A percentile compares a stretch with the other conserved stretches of the same genome.
Evolutionary conservation across 768 basidiomycete species (phyloP).

Genomic region (Pulveroboletus frians): DNA sequence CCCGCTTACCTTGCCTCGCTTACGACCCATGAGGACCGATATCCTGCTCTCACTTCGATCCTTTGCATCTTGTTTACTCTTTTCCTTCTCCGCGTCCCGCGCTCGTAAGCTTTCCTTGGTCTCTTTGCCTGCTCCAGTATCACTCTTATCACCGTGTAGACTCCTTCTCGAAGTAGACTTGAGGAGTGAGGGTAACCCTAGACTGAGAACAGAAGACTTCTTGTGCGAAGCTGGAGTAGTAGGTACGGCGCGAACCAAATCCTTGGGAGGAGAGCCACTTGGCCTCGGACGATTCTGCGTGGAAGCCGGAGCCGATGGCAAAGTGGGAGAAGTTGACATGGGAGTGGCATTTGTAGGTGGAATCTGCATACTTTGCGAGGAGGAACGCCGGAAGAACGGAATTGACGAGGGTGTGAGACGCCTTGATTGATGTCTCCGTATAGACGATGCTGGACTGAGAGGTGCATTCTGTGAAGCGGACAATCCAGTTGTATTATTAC

Average conservation of each 20-base stretch:
- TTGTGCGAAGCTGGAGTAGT: slow-evolving; percentile 61
- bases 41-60: slow-evolving; percentile 88
- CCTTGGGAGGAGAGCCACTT: slow-evolving; percentile 49
- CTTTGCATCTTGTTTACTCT: slow-evolving; percentile 70
- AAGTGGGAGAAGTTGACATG: slow-evolving; percentile 46
- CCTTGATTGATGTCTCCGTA: slow-evolving; percentile 61
- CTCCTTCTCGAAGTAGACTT: slow-evolving; percentile 84
- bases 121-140: slow-evolving; percentile 38
- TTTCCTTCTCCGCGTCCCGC: slow-evolving; percentile 43
- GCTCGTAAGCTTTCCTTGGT: slow-evolving; percentile 49
- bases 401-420: slow-evolving; percentile 90
- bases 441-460: slow-evolving; percentile 67
- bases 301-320: slow-evolving; percentile 42
- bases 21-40: slow-evolving; percentile 81
- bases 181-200: slow-evolving; percentile 76
- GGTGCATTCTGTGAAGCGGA: slow-evolving; percentile 53
- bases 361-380: slow-evolving; percentile 80
- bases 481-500: slow-evolving; percentile 57
- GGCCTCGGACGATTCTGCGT: slow-evolving; percentile 40
- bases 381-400: slow-evolving; percentile 89
- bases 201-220: slow-evolving; percentile 78
- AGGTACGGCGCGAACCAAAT: slow-evolving; percentile 47
- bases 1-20: slow-evolving; percentile 80
- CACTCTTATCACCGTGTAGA: slow-evolving; percentile 55
- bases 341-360: slow-evolving; percentile 40